Percentiles rank a stretch among this genome's conserved stretches.
Conservation (phyloP, 371 early-diverging fungal species). For the Umbelopsis sp. region DNA sequence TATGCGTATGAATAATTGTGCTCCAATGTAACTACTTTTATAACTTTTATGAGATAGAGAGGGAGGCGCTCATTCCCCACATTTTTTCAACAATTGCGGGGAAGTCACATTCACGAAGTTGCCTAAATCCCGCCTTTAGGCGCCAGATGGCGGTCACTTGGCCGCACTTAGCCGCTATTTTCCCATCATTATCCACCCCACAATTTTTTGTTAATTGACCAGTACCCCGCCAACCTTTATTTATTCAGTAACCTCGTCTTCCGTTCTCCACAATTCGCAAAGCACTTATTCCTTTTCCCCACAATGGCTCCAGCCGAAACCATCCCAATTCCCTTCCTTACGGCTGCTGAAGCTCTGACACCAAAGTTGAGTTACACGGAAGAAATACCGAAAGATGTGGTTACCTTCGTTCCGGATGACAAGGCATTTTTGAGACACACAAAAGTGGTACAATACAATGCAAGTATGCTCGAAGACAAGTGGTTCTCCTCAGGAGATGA, state of each 20-base stretch:
- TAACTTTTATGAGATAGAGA: not conserved
- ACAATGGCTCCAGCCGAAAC: slow-evolving; percentile 6
- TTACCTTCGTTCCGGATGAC: slow-evolving; percentile 1
- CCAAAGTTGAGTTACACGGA: not conserved
- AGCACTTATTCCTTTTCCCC: not conserved
- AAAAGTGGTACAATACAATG: not conserved
- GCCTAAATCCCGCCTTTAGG: not conserved
- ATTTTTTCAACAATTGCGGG: not conserved
- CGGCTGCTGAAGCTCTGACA: not conserved
- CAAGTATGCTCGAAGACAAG: not conserved
- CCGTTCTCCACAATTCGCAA: not conserved
- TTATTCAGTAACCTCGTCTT: not conserved
- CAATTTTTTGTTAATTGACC: not conserved
- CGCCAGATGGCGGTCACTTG: not conserved
- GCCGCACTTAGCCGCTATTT: slow-evolving; percentile 13
- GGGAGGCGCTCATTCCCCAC: slow-evolving; percentile 6
- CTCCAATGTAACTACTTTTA: not conserved
- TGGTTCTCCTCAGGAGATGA: slow-evolving; percentile 10
- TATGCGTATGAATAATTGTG: not conserved
- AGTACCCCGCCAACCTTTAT: not conserved
- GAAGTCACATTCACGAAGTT: not conserved
- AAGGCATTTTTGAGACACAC: slow-evolving; percentile 2
- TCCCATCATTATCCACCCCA: not conserved
- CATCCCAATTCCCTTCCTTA: not conserved
- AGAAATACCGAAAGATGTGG: not conserved